Evolutionary conservation across 805 yeast genomes (phyloP).

Genomic region (Metschnikowia cubensis): DNA sequence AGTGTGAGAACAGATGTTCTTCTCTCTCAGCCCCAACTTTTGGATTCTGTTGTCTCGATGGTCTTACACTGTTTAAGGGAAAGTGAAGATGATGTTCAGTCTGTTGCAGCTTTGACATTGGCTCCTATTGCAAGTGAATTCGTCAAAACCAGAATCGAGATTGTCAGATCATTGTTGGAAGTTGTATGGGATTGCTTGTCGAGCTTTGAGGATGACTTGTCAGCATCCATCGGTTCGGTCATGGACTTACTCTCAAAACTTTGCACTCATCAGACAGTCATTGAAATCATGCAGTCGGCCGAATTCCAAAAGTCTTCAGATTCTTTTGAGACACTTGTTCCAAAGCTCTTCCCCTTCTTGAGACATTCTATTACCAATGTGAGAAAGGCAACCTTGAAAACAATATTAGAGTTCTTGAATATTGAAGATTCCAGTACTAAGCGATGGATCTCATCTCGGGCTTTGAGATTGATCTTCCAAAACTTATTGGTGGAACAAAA

Average conservation of each 20-base stretch:
- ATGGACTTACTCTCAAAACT: constrained; percentile 89
- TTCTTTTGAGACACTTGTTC: constrained; percentile 75
- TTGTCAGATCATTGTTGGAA: constrained; percentile 47
- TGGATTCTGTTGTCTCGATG: constrained; percentile 74
- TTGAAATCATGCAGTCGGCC: constrained; percentile 63
- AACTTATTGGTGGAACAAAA: constrained; percentile 89
- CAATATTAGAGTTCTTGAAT: constrained; percentile 71
- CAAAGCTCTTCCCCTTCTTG: constrained; percentile 85
- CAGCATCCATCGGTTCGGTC: constrained; percentile 92
- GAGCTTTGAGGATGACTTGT: constrained; percentile 82
- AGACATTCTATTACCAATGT: constrained; percentile 93
- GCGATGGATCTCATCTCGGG: constrained; percentile 74
- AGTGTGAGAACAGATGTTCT: constrained; percentile 82
- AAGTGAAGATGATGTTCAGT: constrained; percentile 92
- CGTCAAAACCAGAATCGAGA: constrained; percentile 55
- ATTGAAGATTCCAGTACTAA: constrained; percentile 48
- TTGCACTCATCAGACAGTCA: constrained; percentile 76
- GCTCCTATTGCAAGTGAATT: constrained; percentile 88
- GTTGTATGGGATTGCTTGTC: constrained; percentile 91
- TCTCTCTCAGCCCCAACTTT: constrained; percentile 49
- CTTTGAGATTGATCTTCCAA: constrained; percentile 76
- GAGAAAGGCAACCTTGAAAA: constrained; percentile 78
- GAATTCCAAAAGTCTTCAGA: constrained; percentile 49
- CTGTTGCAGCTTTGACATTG: constrained; percentile 91
- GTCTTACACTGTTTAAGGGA: constrained; percentile 79